These are phyloP conservation scores for Evernia prunastri DNA, from an alignment of 495 filamentous ascomycete genomes.

Conservation along the genomic window DNA sequence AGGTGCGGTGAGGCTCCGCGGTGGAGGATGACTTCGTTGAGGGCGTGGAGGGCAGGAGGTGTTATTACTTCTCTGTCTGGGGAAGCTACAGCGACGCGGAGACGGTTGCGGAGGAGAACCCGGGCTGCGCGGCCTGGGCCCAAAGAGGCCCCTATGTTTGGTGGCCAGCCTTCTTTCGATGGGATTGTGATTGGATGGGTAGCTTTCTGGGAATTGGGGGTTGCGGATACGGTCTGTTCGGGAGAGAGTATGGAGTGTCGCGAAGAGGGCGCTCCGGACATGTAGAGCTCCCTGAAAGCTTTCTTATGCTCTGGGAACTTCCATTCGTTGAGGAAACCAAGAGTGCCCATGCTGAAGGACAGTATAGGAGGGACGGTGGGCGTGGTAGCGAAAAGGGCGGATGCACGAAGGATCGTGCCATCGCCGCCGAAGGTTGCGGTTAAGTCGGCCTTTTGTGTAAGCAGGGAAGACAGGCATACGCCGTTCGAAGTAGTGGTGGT, in stretches of 20 bases:
- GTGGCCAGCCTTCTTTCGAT: slow-evolving; percentile 54
- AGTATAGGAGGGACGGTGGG: slow-evolving; percentile 82
- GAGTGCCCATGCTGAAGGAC: slow-evolving; percentile 91
- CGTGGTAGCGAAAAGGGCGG: slow-evolving; percentile 82
- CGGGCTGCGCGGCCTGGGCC: slow-evolving; percentile 65
- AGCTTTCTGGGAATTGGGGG: slow-evolving; percentile 20
- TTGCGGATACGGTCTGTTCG: slow-evolving; percentile 17
- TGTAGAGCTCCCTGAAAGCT: slow-evolving; percentile 87
- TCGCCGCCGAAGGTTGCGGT: slow-evolving; percentile 88
- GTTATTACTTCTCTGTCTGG: slow-evolving; percentile 29
- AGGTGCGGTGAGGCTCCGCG: slow-evolving; percentile 85
- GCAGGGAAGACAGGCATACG: slow-evolving; percentile 26
- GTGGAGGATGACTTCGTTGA: slow-evolving; percentile 94
- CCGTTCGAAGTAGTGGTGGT: slow-evolving; percentile 32
- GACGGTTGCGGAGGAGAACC: slow-evolving; percentile 75
- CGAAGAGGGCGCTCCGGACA: slow-evolving; percentile 60
- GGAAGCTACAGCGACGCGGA: slow-evolving; percentile 75
- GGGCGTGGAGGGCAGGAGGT: slow-evolving; percentile 61
- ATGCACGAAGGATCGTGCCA: slow-evolving; percentile 88
- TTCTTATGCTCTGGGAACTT: slow-evolving; percentile 85
- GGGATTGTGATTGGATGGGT: slow-evolving; percentile 29
- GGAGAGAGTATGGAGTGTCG: slow-evolving; percentile 12
- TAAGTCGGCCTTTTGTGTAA: slow-evolving; percentile 73
- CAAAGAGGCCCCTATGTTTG: slow-evolving; percentile 73
- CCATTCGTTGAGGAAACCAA: slow-evolving; percentile 96